These are phyloP conservation scores for Capronia coronata DNA, from an alignment of 2,329 filamentous ascomycete species.

Conservation along the genomic window DNA sequence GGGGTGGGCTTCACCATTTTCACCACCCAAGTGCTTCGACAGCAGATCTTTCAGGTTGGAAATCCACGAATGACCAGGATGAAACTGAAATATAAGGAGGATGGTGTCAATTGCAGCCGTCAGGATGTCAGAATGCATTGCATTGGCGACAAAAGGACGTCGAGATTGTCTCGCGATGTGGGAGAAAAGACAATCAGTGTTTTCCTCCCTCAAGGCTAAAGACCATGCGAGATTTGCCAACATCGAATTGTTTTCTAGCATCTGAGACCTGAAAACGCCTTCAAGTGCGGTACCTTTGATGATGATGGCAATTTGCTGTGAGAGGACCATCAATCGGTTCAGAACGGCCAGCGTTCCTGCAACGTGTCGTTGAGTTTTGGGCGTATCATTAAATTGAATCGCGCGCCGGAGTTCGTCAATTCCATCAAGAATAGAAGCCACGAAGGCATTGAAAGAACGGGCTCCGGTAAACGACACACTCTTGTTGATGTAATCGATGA, in stretches of 20 bases:
- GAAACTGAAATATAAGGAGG: constrained; percentile 8
- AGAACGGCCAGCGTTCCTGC: constrained; percentile 5
- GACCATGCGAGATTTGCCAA: constrained; percentile 14
- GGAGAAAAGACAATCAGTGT: constrained; percentile 4
- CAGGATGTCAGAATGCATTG: neutral
- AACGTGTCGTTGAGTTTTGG: neutral
- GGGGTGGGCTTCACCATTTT: neutral
- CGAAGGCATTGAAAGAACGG: constrained; percentile 6
- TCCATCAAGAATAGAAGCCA: neutral
- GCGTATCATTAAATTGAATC: neutral
- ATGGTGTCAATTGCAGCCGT: constrained; percentile 17
- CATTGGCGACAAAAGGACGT: neutral
- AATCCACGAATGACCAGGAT: constrained; percentile 7
- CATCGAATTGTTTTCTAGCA: constrained; percentile 3
- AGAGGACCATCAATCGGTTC: constrained; percentile 13
- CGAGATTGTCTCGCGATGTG: constrained; percentile 5
- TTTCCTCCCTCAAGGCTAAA: constrained; percentile 9
- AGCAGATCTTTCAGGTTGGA: constrained; percentile 7
- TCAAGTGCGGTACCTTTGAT: neutral
- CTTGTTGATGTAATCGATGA: constrained; percentile 11
- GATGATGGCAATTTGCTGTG: constrained; percentile 9
- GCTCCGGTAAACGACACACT: constrained; percentile 6
- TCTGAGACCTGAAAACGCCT: neutral
- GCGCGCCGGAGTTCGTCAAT: constrained; percentile 6
- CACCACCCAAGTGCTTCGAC: neutral